phyloP scores from a whole-genome alignment of 2,329 filamentous ascomycete species.

The Westerdykella aurantiaca region DNA sequence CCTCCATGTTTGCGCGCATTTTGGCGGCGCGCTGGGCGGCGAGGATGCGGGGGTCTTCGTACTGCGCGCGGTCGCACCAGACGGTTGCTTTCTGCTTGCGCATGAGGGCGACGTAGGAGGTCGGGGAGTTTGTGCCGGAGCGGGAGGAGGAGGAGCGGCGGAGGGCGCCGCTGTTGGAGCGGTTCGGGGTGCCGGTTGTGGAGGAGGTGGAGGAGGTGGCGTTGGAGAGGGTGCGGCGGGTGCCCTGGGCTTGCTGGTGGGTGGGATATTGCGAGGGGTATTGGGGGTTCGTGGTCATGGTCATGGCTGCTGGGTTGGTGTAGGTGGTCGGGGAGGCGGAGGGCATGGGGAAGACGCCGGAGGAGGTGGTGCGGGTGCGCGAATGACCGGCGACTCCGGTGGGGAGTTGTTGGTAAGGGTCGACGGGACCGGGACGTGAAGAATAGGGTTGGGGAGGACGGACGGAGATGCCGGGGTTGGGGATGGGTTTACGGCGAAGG shows the following conservation, averaged over 20 bases:
- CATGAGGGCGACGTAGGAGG: conserved; percentile 92
- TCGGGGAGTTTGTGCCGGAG: conserved; percentile 54
- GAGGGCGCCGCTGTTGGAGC: conserved; percentile 49
- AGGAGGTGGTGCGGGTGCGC: conserved; percentile 35
- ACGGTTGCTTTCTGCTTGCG: conserved; percentile 96
- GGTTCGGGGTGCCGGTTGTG: conserved; percentile 46
- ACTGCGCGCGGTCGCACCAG: conserved; percentile 92
- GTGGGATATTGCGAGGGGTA: conserved; percentile 26
- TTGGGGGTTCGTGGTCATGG: conserved; percentile 21
- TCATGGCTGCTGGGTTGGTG: conserved; percentile 22
- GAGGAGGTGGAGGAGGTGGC: conserved; percentile 67
- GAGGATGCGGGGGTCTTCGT: conserved; percentile 77
- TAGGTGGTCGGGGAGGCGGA: conserved; percentile 17
- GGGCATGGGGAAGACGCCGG: conserved; percentile 28
- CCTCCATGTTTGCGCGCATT: conserved; percentile 76
- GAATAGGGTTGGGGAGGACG: conserved; percentile 19
- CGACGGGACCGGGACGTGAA: neutral
- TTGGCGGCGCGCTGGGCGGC: conserved; percentile 84
- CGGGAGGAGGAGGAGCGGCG: conserved; percentile 77
- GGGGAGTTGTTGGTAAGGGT: conserved; percentile 7
- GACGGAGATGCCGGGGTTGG: conserved; percentile 27
- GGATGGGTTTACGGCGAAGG: conserved; percentile 33
- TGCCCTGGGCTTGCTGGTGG: conserved; percentile 17
- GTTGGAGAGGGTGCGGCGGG: conserved; percentile 58
- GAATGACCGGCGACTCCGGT: conserved; percentile 28